Evolutionary conservation across 345 rosid species (phyloP).

Genomic region (Pugionium cornutum): DNA sequence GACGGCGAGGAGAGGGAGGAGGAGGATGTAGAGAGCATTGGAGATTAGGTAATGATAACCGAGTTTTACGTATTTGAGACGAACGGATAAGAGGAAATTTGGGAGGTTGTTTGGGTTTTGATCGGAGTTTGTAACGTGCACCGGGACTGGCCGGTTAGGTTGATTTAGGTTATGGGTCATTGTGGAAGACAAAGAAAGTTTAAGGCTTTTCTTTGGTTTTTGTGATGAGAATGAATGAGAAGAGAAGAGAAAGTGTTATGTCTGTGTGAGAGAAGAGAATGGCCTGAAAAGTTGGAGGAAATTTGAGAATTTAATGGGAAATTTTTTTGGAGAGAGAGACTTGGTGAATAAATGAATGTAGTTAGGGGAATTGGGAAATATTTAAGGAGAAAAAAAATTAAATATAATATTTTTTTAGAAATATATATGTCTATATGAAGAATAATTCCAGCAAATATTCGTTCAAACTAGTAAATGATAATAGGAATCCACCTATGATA

Average conservation of each 20-base stretch:
- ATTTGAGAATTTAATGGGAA: slow-evolving; percentile 40
- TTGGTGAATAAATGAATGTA: slow-evolving; percentile 18
- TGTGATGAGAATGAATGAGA: slow-evolving; percentile 20
- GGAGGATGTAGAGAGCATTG: slow-evolving; percentile 64
- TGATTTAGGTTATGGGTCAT: slow-evolving; percentile 25
- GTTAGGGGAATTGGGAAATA: slow-evolving; percentile 30
- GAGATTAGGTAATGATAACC: slow-evolving; percentile 85
- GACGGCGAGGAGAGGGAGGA: slow-evolving; percentile 50
- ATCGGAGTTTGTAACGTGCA: slow-evolving; percentile 45
- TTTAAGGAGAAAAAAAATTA: slow-evolving; percentile 8
- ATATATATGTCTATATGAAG: not conserved
- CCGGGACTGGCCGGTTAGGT: slow-evolving; percentile 25
- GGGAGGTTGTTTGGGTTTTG: slow-evolving; percentile 54
- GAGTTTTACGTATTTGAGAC: slow-evolving; percentile 78
- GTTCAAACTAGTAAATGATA: no score
- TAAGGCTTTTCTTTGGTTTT: not conserved
- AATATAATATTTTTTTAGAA: not conserved
- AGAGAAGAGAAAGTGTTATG: slow-evolving; percentile 16
- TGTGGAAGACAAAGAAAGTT: slow-evolving; percentile 4
- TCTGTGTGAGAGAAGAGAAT: slow-evolving; percentile 21
- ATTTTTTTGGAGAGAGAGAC: slow-evolving; percentile 19
- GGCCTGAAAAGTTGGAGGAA: slow-evolving; percentile 26
- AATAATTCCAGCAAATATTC: not conserved
- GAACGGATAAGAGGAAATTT: slow-evolving; percentile 64
- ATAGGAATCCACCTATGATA: no score